These are phyloP conservation scores for Odontarrhena argentea DNA, from an alignment of 345 rosid species.

Conservation along the genomic window DNA sequence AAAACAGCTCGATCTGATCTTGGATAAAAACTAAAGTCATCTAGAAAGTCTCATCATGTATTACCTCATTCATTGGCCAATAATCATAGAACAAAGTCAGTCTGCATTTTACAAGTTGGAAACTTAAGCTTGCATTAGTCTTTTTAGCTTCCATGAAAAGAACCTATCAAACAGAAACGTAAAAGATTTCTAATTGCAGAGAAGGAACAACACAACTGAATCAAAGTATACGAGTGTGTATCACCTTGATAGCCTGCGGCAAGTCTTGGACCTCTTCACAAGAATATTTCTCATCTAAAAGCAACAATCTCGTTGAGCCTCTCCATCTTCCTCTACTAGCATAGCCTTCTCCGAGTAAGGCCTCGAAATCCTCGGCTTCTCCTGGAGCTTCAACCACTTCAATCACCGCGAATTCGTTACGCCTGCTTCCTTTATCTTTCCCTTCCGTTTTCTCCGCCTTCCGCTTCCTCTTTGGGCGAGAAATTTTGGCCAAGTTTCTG, in stretches of 20 bases:
- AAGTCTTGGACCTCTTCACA: slow-evolving; percentile 58
- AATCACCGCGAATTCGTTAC: slow-evolving; percentile 52
- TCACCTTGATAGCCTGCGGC: slow-evolving; percentile 88
- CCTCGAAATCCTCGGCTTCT: slow-evolving; percentile 55
- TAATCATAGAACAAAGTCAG: slow-evolving; percentile 81
- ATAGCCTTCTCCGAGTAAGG: slow-evolving; percentile 72
- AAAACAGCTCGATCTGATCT: slow-evolving; percentile 28
- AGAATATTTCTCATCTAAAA: slow-evolving; percentile 72
- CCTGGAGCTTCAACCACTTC: slow-evolving; percentile 61
- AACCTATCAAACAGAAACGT: slow-evolving; percentile 48
- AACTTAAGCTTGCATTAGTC: slow-evolving; percentile 39
- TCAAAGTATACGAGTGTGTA: background rate
- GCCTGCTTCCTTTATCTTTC: slow-evolving; percentile 42
- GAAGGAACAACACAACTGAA: slow-evolving; percentile 4
- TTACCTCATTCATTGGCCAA: slow-evolving; percentile 95
- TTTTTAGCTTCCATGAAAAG: slow-evolving; percentile 50
- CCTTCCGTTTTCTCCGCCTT: slow-evolving; percentile 39
- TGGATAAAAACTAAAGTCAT: background rate
- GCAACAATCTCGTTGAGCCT: slow-evolving; percentile 84
- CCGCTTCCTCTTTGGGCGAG: slow-evolving; percentile 66
- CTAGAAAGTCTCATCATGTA: slow-evolving; percentile 11
- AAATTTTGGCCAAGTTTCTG: slow-evolving; percentile 77
- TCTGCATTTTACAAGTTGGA: slow-evolving; percentile 77
- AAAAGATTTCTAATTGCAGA: background rate
- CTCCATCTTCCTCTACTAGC: slow-evolving; percentile 66